These are phyloP conservation scores for Sphaerulina musiva DNA, from an alignment of 2,329 filamentous ascomycete species.

Conservation along the genomic window DNA sequence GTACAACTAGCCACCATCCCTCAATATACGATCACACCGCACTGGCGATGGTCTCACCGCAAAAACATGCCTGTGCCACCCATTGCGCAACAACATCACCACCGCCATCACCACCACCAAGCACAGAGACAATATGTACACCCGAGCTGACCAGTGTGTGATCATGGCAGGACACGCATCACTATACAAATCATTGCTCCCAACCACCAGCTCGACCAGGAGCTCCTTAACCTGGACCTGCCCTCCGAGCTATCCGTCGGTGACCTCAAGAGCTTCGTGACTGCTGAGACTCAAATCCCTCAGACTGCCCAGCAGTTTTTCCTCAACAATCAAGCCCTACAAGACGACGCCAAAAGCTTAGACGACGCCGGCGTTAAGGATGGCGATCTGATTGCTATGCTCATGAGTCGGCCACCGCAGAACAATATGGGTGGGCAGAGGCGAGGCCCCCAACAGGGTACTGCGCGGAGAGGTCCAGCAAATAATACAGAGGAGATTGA, in stretches of 20 bases:
- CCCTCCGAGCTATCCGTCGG: constrained; percentile 75
- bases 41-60: constrained; percentile 26
- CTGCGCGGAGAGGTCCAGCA: constrained; percentile 15
- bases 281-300: constrained; percentile 72
- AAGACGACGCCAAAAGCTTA: constrained; percentile 71
- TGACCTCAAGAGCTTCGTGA: constrained; percentile 79
- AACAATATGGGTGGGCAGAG: constrained; percentile 32
- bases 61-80: constrained; percentile 25
- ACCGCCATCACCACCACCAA: background rate
- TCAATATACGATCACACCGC: constrained; percentile 7
- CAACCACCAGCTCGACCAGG: constrained; percentile 59
- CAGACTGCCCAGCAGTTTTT: constrained; percentile 74
- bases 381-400: constrained; percentile 86
- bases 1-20: constrained; percentile 18
- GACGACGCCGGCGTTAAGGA: constrained; percentile 73
- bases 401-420: constrained; percentile 52
- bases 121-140: background rate
- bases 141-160: constrained; percentile 21
- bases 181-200: constrained; percentile 77
- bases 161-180: constrained; percentile 61
- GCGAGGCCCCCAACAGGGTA: constrained; percentile 31
- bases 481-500: constrained; percentile 55
- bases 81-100: constrained; percentile 7
- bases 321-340: constrained; percentile 77
- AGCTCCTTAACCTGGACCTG: constrained; percentile 75